Evolutionary conservation across 2,329 filamentous ascomycete species (phyloP).

Genomic region (Cladophialophora carrionii): DNA sequence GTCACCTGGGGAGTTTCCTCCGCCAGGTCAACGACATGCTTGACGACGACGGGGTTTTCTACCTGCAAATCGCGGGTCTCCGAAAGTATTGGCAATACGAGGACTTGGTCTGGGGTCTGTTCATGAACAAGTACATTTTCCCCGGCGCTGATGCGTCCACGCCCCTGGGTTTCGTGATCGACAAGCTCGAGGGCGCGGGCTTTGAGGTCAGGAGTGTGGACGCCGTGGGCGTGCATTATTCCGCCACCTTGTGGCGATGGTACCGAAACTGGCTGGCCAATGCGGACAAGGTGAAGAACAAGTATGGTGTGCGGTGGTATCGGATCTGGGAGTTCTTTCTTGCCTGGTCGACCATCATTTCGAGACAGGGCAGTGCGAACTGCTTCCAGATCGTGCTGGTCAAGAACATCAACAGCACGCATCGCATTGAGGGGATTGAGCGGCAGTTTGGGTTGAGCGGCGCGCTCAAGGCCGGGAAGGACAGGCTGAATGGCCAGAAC

Average conservation of each 20-base stretch:
- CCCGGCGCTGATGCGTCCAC: conserved; percentile 95
- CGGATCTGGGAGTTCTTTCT: conserved; percentile 94
- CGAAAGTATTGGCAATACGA: conserved; percentile 97
- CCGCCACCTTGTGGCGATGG: conserved; percentile 95
- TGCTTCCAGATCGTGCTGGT: conserved; percentile 86
- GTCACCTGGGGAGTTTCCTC: conserved; percentile 79
- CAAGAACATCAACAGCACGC: conserved; percentile 87
- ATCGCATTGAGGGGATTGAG: conserved; percentile 74
- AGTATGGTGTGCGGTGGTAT: conserved; percentile 96
- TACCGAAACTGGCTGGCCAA: conserved; percentile 98
- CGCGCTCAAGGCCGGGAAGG: conserved; percentile 60
- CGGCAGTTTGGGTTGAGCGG: conserved; percentile 70
- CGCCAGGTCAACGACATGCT: conserved; percentile 92
- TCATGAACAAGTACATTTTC: conserved; percentile 99
- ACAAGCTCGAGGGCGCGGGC: conserved; percentile 80
- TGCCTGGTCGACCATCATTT: conserved; percentile 79
- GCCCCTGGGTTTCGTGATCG: conserved; percentile 83
- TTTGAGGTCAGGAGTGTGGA: conserved; percentile 92
- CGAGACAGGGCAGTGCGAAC: conserved; percentile 79
- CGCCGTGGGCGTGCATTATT: conserved; percentile 95
- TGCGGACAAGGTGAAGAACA: conserved; percentile 85
- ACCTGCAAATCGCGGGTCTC: conserved; percentile 92
- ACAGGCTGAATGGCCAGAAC: conserved; percentile 21
- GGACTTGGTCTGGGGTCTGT: conserved; percentile 95
- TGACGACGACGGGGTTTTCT: conserved; percentile 93